phyloP scores from a whole-genome alignment of 371 early-diverging fungal genomes.

The Mucor piriformis region DNA sequence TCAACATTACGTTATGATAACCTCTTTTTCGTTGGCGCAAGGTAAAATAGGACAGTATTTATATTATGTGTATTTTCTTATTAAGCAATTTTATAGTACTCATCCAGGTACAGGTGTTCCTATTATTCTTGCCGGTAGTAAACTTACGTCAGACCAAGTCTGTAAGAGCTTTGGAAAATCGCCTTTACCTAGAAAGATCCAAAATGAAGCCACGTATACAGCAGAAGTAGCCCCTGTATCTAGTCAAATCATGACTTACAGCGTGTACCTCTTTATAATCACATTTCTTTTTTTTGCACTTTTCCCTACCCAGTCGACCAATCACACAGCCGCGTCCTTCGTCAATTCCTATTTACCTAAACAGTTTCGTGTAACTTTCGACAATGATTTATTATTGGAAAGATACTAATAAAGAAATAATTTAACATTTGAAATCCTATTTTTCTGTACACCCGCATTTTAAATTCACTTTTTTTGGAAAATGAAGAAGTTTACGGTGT shows the following conservation, averaged over 20 bases:
- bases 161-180: slow-evolving; percentile 35
- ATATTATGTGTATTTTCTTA: background rate
- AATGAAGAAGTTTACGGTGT: background rate
- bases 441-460: background rate
- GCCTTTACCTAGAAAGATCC: slow-evolving; percentile 25
- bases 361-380: slow-evolving; percentile 13
- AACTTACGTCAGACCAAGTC: slow-evolving; percentile 55
- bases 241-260: background rate
- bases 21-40: slow-evolving; percentile 64
- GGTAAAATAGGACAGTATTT: too few relatives aligned
- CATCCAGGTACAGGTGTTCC: slow-evolving; percentile 77
- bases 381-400: background rate
- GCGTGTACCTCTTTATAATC: slow-evolving; percentile 22
- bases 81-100: slow-evolving; percentile 28
- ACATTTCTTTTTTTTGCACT: slow-evolving; percentile 30
- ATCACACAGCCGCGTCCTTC: slow-evolving; percentile 40
- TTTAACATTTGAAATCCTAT: background rate
- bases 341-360: slow-evolving; percentile 37
- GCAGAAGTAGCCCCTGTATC: background rate
- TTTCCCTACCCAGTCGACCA: slow-evolving; percentile 27
- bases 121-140: slow-evolving; percentile 64
- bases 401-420: background rate
- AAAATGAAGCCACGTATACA: background rate
- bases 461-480: slow-evolving; percentile 1
- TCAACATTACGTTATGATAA: slow-evolving; percentile 54